Evolutionary conservation across 2,329 filamentous ascomycete species (phyloP).

Genomic region (Aspergillus sojae): DNA sequence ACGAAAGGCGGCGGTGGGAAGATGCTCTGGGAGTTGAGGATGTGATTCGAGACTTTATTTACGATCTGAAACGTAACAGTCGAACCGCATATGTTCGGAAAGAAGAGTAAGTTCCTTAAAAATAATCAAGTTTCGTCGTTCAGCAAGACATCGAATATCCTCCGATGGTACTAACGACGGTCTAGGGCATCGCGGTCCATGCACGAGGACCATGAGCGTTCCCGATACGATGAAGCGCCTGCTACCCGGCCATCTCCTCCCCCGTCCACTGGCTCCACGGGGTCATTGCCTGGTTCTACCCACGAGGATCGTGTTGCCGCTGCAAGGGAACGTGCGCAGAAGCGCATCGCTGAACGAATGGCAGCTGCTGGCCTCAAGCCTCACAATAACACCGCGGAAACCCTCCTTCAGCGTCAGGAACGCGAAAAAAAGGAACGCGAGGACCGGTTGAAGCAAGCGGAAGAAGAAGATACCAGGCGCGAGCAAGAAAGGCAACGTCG

Average conservation of each 20-base stretch:
- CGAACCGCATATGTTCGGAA: constrained; percentile 71
- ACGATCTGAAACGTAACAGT: constrained; percentile 86
- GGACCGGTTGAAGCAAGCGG: constrained; percentile 82
- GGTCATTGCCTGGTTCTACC: constrained; percentile 83
- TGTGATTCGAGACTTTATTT: constrained; percentile 96
- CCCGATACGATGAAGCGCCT: constrained; percentile 54
- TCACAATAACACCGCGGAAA: constrained; percentile 77
- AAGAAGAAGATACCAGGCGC: constrained; percentile 88
- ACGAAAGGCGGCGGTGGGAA: constrained; percentile 92
- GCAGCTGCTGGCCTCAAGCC: constrained; percentile 91
- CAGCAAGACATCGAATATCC: not conserved
- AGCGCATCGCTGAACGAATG: constrained; percentile 93
- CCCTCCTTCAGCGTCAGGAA: constrained; percentile 79
- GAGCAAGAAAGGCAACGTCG: constrained; percentile 85
- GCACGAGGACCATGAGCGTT: constrained; percentile 59
- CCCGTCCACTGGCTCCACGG: constrained; percentile 57
- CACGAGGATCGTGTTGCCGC: constrained; percentile 93
- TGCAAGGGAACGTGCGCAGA: constrained; percentile 95
- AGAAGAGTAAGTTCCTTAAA: constrained; percentile 53
- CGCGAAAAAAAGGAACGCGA: constrained; percentile 86
- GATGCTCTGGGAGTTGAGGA: constrained; percentile 95
- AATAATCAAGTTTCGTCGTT: not conserved
- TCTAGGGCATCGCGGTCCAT: constrained; percentile 58
- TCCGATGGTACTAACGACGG: not conserved
- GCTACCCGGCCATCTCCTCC: constrained; percentile 47